Conservation (phyloP, 2,329 filamentous ascomycete species). For the Dryadomyces quercus-mongolicae region DNA sequence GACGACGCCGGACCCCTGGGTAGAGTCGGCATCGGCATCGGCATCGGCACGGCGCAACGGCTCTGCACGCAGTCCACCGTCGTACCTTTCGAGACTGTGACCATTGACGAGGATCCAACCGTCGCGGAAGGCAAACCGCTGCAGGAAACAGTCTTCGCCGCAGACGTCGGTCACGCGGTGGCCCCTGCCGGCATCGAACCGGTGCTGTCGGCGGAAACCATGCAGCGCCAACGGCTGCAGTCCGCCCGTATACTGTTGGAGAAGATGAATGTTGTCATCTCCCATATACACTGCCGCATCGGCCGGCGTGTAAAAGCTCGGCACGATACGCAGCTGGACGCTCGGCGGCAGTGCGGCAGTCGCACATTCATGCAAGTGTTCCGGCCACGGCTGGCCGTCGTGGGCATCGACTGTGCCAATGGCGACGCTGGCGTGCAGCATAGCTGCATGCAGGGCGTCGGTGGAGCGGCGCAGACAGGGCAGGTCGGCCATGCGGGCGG, state of each 20-base stretch:
- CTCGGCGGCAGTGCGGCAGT: constrained; percentile 12
- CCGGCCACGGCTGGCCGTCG: constrained; percentile 24
- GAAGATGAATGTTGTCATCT: constrained; percentile 11
- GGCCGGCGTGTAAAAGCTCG: constrained; percentile 29
- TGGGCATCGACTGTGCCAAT: constrained; percentile 11
- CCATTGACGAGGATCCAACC: constrained; percentile 36
- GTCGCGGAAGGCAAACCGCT: constrained; percentile 31
- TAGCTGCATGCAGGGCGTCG: neutral
- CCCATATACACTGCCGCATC: constrained; percentile 19
- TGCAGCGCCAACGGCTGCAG: constrained; percentile 28
- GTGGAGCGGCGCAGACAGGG: constrained; percentile 21
- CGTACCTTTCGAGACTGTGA: constrained; percentile 29
- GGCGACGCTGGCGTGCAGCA: neutral
- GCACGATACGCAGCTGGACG: constrained; percentile 27
- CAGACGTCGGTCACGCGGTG: constrained; percentile 29
- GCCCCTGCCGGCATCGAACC: constrained; percentile 26
- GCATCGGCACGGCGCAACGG: neutral
- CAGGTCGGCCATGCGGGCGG: constrained; percentile 22
- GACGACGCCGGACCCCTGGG: neutral
- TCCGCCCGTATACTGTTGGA: constrained; percentile 23
- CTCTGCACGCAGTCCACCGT: constrained; percentile 13
- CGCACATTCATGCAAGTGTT: constrained; percentile 28
- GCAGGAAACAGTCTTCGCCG: constrained; percentile 34
- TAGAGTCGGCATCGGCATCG: neutral
- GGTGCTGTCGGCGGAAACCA: constrained; percentile 24